Evolutionary conservation across 768 basidiomycete species (phyloP), one percentile per base, ranked within the genome.

Genomic region (Tephrocybe sp.): DNA sequence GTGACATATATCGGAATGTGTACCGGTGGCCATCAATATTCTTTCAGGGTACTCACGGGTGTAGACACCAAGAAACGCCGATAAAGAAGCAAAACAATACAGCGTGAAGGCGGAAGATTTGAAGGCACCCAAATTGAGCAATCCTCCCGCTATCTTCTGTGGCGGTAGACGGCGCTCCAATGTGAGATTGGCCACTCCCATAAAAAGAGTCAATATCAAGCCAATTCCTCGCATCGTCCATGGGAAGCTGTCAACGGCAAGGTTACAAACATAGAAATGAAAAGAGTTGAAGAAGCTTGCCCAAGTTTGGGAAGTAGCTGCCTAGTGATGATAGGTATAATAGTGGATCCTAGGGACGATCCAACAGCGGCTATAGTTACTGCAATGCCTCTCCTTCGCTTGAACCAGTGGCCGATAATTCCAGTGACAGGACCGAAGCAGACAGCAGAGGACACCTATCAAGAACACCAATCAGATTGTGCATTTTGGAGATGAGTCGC

Each of bases 151-250:
- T 12, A 72, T 63, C 26, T 77, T 69, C 32, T 71, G 68, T 0
- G 83, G 79, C 0, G 84, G 81, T 0, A 86, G 68, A 1, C 84
- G 73, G 43, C 81, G 73, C 53, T 71, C 60, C 25, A 72, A 46
- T 20, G 65, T 57, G 11, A 84, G 52, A 61, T 81, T 85, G 7
- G 77, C 71, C 25, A 79, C 56, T 2, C 76, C 76, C 5, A 88
- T 68, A 11, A 74, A 62, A 21, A 70, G 55, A 3, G 83, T 49
- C 5, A 85, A 54, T 20, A 85, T 78, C 56, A 86, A 82, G 2
- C 75, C 85, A 38, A 88, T 67, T 40, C 83, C 76, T 10, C 85
- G 76, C 74, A 86, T 77, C 0, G 86, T 83, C 86, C 86, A 87
- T 40, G 75, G 72, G 65, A 88, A 88, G 4, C 85, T 86, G 38